A percentile compares a stretch with the other conserved stretches of the same genome.
These are phyloP conservation scores for Raffaelea deltoideospora DNA, from an alignment of 2,329 filamentous ascomycete species.

Conservation along the genomic window DNA sequence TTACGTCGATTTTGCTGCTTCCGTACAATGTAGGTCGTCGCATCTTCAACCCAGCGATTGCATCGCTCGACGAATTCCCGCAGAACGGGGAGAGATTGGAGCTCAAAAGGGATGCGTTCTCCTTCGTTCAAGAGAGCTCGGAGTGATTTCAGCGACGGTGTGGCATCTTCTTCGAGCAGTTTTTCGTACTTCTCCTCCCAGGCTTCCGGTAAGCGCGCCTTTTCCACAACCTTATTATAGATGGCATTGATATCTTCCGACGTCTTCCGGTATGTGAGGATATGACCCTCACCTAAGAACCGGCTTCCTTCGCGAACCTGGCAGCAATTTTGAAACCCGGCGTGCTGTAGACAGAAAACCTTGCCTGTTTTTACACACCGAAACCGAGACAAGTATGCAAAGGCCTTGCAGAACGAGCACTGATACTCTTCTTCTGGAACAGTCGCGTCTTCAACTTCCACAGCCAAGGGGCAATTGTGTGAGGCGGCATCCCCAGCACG, in stretches of 20 bases:
- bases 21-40: slow-evolving; percentile 86
- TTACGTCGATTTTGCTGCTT: slow-evolving; percentile 97
- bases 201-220: slow-evolving; percentile 66
- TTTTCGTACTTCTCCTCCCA: slow-evolving; percentile 88
- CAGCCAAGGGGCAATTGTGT: slow-evolving; percentile 37
- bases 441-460: slow-evolving; percentile 55
- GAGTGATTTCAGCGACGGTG: slow-evolving; percentile 72
- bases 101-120: slow-evolving; percentile 85
- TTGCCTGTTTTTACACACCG: slow-evolving; percentile 71
- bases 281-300: slow-evolving; percentile 55
- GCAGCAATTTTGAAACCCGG: slow-evolving; percentile 70
- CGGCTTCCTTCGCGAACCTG: slow-evolving; percentile 50
- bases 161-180: slow-evolving; percentile 67
- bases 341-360: slow-evolving; percentile 68
- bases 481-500: not conserved
- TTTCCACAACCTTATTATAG: slow-evolving; percentile 68
- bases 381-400: slow-evolving; percentile 81
- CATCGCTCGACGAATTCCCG: slow-evolving; percentile 87
- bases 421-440: slow-evolving; percentile 86
- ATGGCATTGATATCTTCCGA: slow-evolving; percentile 52
- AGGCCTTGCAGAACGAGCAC: slow-evolving; percentile 83
- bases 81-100: slow-evolving; percentile 68
- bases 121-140: slow-evolving; percentile 78
- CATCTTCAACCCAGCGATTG: slow-evolving; percentile 96
- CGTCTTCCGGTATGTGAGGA: slow-evolving; percentile 61